Percentiles rank a stretch among this genome's conserved stretches.
These are phyloP conservation scores for Polygonum maritimum DNA, from an alignment of 148 eudicot species.

Conservation along the genomic window DNA sequence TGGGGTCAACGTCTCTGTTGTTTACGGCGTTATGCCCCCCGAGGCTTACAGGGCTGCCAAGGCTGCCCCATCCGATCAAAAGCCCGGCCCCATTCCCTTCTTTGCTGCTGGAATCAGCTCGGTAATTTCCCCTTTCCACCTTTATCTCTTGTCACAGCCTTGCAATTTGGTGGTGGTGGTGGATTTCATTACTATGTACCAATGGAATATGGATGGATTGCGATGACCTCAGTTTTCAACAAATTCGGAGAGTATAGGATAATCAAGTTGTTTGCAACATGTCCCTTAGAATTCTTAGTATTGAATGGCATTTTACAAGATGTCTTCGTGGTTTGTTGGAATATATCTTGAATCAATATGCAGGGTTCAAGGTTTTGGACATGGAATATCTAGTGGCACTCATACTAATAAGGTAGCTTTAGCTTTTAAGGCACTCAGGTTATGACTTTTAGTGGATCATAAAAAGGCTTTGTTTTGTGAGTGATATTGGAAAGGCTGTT, in stretches of 20 bases:
- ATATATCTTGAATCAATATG: not conserved
- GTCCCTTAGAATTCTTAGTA: not conserved
- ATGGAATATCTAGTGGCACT: not conserved
- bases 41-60: constrained; percentile 95
- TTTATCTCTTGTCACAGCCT: not conserved
- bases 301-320: not conserved
- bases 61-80: constrained; percentile 31
- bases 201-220: not conserved
- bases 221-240: not conserved
- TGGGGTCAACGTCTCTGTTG: constrained; percentile 83
- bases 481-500: not conserved
- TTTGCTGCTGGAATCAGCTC: constrained; percentile 97
- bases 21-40: constrained; percentile 92
- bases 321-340: not conserved
- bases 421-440: not conserved
- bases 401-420: not conserved
- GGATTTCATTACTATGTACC: not conserved
- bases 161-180: not conserved
- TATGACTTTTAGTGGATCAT: too few relatives aligned
- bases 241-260: too few relatives aligned
- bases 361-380: not conserved
- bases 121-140: constrained; percentile 24
- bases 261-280: not conserved
- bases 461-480: not conserved
- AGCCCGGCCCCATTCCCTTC: constrained; percentile 80